Evolutionary conservation across 768 basidiomycete species (phyloP), one percentile per base, ranked within the genome.

Genomic region (Termitomyces heimii): DNA sequence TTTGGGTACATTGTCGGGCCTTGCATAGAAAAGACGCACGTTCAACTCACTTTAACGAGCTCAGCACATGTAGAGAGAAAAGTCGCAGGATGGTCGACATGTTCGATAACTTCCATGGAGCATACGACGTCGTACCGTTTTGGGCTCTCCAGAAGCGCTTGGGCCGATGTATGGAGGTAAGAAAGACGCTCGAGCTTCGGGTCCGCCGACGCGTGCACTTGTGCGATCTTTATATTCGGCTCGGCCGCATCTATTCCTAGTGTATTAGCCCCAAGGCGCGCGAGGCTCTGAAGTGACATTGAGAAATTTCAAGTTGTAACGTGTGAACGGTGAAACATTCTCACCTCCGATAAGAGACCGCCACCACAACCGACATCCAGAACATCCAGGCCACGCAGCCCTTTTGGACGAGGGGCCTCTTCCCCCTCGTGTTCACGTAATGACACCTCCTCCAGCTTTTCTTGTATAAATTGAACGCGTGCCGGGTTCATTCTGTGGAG

Each of bases 51-150:
- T 76, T 97, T 98, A 62, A 96, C 83, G 31, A 98, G 80, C 57
- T 87, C 79, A 0, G 89, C 89, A 62, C 94, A 89, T 39, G 87
- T 84, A 29, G 82, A 76, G 49, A 99, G 78, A 70, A 99, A 99
- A 7, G 80, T 78, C 6, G 83, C 77, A 1, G 97, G 95, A 65
- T 96, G 88, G 67, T 97, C 91, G 51, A 99, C 97, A 66, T 99
- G 97, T 73, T 99, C 97, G 31, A 99, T 68, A 8, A 99, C 96
- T 70, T 99, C 97, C 92, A 98, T 92, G 10, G 94, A 90, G 68
- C 94, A 97, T 14, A 99, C 94, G 20, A 94, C 82, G 68, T 98
- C 96, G 67, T 88, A 98, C 52, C 82, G 82, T 63, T 78, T 79
- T 14, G 80, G 68, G 5, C 85, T 83, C 12, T 78, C 66, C 29